Conservation (phyloP, 176 grass and related monocot species). For the Lolium rigidum region DNA sequence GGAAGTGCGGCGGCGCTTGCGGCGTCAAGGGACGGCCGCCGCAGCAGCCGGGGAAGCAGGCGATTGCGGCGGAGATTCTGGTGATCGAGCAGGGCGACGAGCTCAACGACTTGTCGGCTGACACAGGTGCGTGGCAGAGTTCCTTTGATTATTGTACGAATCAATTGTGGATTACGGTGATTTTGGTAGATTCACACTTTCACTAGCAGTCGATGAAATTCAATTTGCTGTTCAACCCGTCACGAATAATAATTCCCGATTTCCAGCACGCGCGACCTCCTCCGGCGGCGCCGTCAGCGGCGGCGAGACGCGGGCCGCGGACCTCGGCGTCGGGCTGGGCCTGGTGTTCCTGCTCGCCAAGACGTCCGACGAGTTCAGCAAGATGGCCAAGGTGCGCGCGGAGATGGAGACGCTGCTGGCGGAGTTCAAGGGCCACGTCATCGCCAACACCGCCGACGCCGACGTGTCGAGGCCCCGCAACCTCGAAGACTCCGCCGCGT, state of each 20-base stretch:
- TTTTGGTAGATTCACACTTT: neutral
- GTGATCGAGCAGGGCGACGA: neutral
- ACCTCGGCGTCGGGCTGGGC: conserved; percentile 49
- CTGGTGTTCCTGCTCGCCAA: conserved; percentile 62
- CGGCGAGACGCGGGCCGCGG: neutral
- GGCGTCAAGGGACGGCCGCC: neutral
- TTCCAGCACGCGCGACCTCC: neutral
- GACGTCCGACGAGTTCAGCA: conserved; percentile 66
- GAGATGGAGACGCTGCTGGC: conserved; percentile 65
- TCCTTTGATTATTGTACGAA: neutral
- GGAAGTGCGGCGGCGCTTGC: neutral
- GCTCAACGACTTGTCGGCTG: neutral
- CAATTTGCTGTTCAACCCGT: neutral
- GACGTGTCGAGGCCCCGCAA: neutral
- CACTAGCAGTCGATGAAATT: neutral
- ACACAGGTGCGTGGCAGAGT: conserved; percentile 36
- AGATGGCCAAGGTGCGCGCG: conserved; percentile 58
- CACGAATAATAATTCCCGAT: neutral
- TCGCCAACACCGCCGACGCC: neutral
- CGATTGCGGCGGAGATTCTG: neutral
- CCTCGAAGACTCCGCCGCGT: conserved; percentile 39
- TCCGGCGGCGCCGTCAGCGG: neutral
- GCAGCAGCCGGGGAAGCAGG: neutral
- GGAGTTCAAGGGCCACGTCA: conserved; percentile 44
- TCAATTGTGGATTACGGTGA: neutral